Evolutionary conservation across 2,329 filamentous ascomycete genomes (phyloP).

Genomic region (Periglandula ipomoeae): DNA sequence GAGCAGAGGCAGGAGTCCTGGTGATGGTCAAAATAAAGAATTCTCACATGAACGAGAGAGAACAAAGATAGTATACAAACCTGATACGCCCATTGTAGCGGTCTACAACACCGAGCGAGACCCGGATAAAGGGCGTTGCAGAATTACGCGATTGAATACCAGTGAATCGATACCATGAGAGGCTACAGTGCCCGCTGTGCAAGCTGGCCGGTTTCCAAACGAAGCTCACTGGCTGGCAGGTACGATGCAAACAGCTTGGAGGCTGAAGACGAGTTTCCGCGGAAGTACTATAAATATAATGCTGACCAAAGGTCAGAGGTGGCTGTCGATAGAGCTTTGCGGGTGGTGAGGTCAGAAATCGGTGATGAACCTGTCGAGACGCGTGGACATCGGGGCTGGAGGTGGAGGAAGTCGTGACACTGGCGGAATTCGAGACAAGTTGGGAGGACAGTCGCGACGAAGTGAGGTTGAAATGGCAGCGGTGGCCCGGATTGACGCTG

Average conservation of each 20-base stretch:
- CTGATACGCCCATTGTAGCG: slow-evolving; percentile 27
- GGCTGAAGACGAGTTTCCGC: background rate
- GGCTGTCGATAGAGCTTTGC: too few relatives aligned
- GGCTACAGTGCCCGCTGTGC: background rate
- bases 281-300: background rate
- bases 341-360: too few relatives aligned
- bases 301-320: background rate
- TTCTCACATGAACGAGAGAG: background rate
- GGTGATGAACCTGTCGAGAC: background rate
- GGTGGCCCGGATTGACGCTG: background rate
- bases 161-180: background rate
- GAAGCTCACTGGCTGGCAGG: background rate
- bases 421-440: background rate
- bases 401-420: background rate
- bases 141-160: background rate
- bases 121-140: background rate
- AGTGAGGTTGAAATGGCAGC: background rate
- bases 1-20: slow-evolving; percentile 75
- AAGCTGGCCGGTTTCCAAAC: background rate
- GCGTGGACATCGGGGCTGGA: background rate
- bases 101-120: background rate
- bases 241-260: background rate
- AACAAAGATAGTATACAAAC: slow-evolving; percentile 14
- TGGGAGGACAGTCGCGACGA: background rate
- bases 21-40: slow-evolving; percentile 22